Evolutionary conservation across 2,329 filamentous ascomycete species (phyloP), one percentile per base, ranked within the genome.

Genomic region (Penicillium brasilianum): DNA sequence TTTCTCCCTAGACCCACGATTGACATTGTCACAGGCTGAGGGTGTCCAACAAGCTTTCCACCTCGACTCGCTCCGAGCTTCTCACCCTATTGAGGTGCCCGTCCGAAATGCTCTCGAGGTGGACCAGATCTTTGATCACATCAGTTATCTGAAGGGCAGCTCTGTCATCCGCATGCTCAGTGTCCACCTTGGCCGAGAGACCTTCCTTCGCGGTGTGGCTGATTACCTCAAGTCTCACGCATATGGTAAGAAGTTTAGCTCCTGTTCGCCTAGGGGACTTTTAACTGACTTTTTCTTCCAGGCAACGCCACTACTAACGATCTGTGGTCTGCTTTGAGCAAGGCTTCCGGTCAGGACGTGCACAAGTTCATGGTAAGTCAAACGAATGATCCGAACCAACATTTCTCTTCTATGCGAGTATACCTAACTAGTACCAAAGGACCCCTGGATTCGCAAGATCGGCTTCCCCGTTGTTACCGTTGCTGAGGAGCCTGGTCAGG

Each of bases 141-240:
- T 99, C 78, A 96, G 91, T 79, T 99, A 98, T 75, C 84, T 96
- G 64, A 98, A 99, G 82, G 95, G 95, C 37, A 96, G 92, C 80
- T 97, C 94, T 2, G 91, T 95, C 61, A 95, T 99, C 73, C 90
- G 95, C 73, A 99, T 99, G 95, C 81, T 99, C 70, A 94, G 92
- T 69, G 89, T 90, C 71, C 91, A 98, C 76, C 87, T 99, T 18
- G 93, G 93, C 14, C 88, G 90, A 55, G 88, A 97, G 71, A 90
- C 87, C 1, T 99, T 99, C 84, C 83, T 99, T 55, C 89, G 91
- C 73, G 95, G 95, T 69, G 93, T 99, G 53, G 88, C 91, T 18
- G 87, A 89, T 70, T 99, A 99, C 78, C 86, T 99, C 60, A 93
- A 93, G 78, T 86, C 88, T 54, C 90, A 99, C 76, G 88, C 90